Conservation (phyloP, 2,329 filamentous ascomycete genomes). For the Ophiostoma piceae region DNA sequence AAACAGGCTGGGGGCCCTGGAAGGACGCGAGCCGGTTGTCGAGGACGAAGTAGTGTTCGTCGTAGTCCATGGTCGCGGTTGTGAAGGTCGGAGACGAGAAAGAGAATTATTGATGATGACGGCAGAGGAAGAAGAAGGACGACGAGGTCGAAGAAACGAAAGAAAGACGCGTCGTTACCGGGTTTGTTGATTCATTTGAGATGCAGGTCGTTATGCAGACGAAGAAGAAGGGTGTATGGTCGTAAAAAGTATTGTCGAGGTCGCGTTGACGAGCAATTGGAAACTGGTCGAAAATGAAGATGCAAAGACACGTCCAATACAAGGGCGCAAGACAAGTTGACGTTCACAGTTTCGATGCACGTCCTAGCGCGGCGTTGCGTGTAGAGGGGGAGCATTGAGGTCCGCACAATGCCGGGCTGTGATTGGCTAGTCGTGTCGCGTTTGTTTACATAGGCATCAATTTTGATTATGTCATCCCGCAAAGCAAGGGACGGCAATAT, state of each 20-base stretch:
- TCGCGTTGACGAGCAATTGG: not conserved
- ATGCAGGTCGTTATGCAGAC: not conserved
- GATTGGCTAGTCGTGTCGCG: conserved; percentile 25
- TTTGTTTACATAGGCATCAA: conserved; percentile 26
- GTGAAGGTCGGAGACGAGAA: not conserved
- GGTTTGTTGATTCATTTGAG: conserved; percentile 11
- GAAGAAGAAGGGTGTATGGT: not conserved
- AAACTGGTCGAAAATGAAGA: not conserved
- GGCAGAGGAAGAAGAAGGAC: not conserved
- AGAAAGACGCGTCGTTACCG: conserved; percentile 20
- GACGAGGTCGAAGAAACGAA: not conserved
- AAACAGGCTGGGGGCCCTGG: conserved; percentile 54
- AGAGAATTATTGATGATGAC: not conserved
- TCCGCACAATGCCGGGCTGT: not conserved
- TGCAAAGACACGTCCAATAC: not conserved
- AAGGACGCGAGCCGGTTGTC: conserved; percentile 80
- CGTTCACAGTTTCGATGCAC: conserved; percentile 14
- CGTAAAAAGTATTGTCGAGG: not conserved
- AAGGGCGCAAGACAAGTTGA: conserved; percentile 9
- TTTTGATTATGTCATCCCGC: conserved; percentile 9
- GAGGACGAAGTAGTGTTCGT: conserved; percentile 55
- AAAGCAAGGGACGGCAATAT: not conserved
- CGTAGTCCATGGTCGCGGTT: conserved; percentile 33
- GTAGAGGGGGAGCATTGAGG: conserved; percentile 20
- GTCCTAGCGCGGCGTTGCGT: not conserved